These are phyloP conservation scores for Cryphonectria radicalis DNA, from an alignment of 2,329 filamentous ascomycete species.

Conservation along the genomic window DNA sequence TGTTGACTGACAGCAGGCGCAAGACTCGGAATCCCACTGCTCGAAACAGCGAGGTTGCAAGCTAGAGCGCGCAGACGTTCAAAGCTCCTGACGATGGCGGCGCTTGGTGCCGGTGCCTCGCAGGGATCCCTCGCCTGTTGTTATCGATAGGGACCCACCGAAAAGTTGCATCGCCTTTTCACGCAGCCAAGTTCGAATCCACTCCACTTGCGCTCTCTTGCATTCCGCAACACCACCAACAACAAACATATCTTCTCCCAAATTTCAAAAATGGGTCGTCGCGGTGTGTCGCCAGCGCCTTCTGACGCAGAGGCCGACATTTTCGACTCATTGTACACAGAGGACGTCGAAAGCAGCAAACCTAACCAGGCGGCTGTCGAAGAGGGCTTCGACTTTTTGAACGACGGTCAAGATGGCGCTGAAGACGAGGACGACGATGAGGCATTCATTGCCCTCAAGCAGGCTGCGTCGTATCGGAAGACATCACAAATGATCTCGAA, in stretches of 20 bases:
- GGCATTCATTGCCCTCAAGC: slow-evolving; percentile 86
- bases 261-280: slow-evolving; percentile 66
- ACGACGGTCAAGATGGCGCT: slow-evolving; percentile 51
- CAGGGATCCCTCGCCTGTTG: background rate
- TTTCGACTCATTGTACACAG: slow-evolving; percentile 73
- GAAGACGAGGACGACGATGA: slow-evolving; percentile 72
- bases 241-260: background rate
- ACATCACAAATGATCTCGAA: slow-evolving; percentile 79
- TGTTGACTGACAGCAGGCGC: background rate
- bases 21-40: background rate
- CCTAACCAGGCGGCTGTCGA: slow-evolving; percentile 41
- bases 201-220: slow-evolving; percentile 4
- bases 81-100: slow-evolving; percentile 4
- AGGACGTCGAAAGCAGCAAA: slow-evolving; percentile 50
- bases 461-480: slow-evolving; percentile 88
- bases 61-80: slow-evolving; percentile 9
- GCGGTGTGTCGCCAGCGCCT: slow-evolving; percentile 76
- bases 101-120: background rate
- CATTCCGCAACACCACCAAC: slow-evolving; percentile 21
- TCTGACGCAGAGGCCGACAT: slow-evolving; percentile 96
- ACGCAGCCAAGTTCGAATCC: background rate
- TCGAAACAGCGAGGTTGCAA: background rate
- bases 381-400: slow-evolving; percentile 52
- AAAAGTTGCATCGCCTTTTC: slow-evolving; percentile 12
- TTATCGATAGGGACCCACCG: slow-evolving; percentile 19